These are phyloP conservation scores for Globisporangium paroecandrum DNA, from an alignment of 352 stramenopile genomes.

Conservation along the genomic window DNA sequence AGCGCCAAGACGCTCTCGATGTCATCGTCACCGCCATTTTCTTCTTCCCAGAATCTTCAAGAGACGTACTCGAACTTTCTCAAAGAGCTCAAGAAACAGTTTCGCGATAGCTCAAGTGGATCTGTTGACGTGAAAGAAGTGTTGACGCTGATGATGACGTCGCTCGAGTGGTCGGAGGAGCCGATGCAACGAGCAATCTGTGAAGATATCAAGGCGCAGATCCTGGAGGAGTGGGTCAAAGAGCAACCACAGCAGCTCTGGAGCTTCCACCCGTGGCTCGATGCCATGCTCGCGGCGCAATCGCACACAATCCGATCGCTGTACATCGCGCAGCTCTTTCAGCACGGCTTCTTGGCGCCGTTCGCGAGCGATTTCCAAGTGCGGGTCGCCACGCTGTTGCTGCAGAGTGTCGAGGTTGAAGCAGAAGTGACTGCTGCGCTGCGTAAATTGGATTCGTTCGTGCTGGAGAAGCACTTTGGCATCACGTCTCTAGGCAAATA, in stretches of 20 bases:
- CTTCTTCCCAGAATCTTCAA: conserved; percentile 2
- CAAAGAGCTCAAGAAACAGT: conserved; percentile 4
- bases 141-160: conserved; percentile 2
- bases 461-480: conserved; percentile 32
- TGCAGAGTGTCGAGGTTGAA: conserved; percentile 22
- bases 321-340: conserved; percentile 32
- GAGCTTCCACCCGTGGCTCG: conserved; percentile 15
- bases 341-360: conserved; percentile 34
- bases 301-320: conserved; percentile 15
- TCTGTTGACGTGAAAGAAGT: conserved; percentile 13
- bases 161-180: conserved; percentile 5
- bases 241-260: conserved; percentile 10
- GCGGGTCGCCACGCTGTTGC: conserved; percentile 31
- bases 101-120: neutral
- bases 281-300: conserved; percentile 17
- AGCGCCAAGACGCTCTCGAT: conserved; percentile 22
- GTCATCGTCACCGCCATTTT: neutral
- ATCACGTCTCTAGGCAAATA: neutral
- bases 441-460: conserved; percentile 28
- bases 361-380: conserved; percentile 34
- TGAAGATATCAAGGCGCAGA: conserved; percentile 3
- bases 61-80: conserved; percentile 32
- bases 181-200: neutral
- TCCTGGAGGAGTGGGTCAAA: neutral
- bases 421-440: conserved; percentile 20